Percentiles rank a stretch among this genome's conserved stretches.
These are phyloP conservation scores for Tuber indicum DNA, from an alignment of 495 filamentous ascomycete species.

Conservation along the genomic window DNA sequence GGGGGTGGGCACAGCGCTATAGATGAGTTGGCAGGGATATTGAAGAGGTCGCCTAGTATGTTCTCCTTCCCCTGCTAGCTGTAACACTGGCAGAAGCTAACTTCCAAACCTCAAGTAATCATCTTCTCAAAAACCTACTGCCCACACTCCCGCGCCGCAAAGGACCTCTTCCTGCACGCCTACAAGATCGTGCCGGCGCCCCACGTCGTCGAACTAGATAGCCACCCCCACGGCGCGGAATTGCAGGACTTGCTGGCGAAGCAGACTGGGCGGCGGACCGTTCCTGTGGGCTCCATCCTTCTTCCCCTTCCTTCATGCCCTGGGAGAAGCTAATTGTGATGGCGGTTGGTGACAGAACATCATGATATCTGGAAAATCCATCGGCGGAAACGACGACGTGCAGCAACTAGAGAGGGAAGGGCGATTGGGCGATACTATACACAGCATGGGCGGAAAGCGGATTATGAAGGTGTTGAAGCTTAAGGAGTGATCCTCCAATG, in stretches of 20 bases:
- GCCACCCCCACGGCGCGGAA: slow-evolving; percentile 62
- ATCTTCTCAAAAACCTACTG: slow-evolving; percentile 96
- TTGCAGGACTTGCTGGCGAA: slow-evolving; percentile 63
- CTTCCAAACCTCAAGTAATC: slow-evolving; percentile 55
- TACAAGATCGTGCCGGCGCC: slow-evolving; percentile 78
- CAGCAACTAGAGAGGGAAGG: slow-evolving; percentile 62
- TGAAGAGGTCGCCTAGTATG: slow-evolving; percentile 25
- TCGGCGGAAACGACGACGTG: slow-evolving; percentile 87
- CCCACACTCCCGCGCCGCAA: slow-evolving; percentile 73
- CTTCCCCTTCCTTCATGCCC: not conserved
- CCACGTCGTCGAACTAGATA: slow-evolving; percentile 84
- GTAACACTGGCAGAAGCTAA: not conserved
- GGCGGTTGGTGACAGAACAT: slow-evolving; percentile 52
- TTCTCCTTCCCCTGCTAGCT: not conserved
- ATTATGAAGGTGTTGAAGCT: slow-evolving; percentile 41
- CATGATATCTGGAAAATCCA: slow-evolving; percentile 75
- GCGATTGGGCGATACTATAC: slow-evolving; percentile 63
- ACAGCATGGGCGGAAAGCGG: slow-evolving; percentile 62
- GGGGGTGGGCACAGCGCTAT: slow-evolving; percentile 19
- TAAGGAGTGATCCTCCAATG: slow-evolving; percentile 6
- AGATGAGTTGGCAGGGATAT: slow-evolving; percentile 17
- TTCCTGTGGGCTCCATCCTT: slow-evolving; percentile 50
- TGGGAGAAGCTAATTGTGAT: not conserved
- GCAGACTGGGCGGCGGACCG: slow-evolving; percentile 73
- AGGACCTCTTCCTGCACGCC: slow-evolving; percentile 68